These are phyloP conservation scores for Suillus alpinus DNA, from an alignment of 768 basidiomycete genomes.

Conservation along the genomic window DNA sequence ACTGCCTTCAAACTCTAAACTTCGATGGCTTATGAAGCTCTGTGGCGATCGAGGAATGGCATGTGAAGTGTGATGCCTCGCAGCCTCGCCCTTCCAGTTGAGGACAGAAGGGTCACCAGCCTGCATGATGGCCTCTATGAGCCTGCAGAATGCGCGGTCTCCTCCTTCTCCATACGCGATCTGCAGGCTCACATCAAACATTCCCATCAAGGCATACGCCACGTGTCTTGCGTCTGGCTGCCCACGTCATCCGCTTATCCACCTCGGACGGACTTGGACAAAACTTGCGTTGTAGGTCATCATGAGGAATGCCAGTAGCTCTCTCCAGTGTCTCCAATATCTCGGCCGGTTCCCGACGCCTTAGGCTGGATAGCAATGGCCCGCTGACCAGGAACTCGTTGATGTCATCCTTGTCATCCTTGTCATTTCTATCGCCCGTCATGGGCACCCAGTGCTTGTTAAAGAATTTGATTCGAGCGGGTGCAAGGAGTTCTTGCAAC, in stretches of 20 bases:
- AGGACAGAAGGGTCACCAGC: conserved; percentile 6
- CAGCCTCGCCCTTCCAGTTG: conserved; percentile 1
- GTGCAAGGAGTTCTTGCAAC: background rate
- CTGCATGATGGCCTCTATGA: conserved; percentile 8
- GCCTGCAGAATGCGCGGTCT: conserved; percentile 9
- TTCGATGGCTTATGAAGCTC: background rate
- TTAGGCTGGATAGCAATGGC: background rate
- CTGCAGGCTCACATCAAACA: conserved; percentile 12
- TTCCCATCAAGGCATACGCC: conserved; percentile 15
- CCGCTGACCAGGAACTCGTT: background rate
- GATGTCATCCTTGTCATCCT: background rate
- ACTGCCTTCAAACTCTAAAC: background rate
- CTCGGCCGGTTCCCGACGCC: background rate
- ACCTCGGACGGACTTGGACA: background rate
- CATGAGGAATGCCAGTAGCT: background rate
- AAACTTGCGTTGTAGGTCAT: background rate
- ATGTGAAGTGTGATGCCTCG: background rate
- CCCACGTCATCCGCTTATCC: conserved; percentile 12
- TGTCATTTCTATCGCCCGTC: background rate
- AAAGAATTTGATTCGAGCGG: background rate
- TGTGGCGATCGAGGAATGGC: background rate
- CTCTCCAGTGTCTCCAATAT: background rate
- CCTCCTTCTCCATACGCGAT: conserved; percentile 17
- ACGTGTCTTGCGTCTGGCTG: conserved; percentile 13
- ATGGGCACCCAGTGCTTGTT: background rate